phyloP scores from a whole-genome alignment of 2,329 filamentous ascomycete species.

The Rhinocladiella mackenziei region DNA sequence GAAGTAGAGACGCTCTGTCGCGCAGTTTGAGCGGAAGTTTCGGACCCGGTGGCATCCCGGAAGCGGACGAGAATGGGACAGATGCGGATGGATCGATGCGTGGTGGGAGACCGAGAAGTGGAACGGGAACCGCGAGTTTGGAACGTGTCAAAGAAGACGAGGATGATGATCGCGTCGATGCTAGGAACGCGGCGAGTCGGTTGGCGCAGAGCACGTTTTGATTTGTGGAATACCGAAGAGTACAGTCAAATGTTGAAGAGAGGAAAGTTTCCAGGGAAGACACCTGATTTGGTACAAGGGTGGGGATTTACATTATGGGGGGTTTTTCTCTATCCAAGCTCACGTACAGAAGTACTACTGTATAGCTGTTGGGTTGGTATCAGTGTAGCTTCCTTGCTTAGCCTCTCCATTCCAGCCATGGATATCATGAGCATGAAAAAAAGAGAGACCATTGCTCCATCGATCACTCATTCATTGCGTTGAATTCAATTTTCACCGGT shows the following conservation, averaged over 20 bases:
- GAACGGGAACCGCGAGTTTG: constrained; percentile 46
- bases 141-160: constrained; percentile 67
- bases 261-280: background rate
- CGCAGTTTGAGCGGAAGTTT: constrained; percentile 65
- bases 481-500: background rate
- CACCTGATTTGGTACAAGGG: background rate
- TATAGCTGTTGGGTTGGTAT: constrained; percentile 6
- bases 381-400: background rate
- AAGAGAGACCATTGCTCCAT: background rate
- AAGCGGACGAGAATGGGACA: constrained; percentile 54
- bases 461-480: background rate
- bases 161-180: constrained; percentile 90
- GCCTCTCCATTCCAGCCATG: background rate
- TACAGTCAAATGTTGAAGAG: background rate
- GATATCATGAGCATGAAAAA: background rate
- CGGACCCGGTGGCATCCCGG: constrained; percentile 60
- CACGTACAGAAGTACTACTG: constrained; percentile 1
- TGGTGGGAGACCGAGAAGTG: constrained; percentile 36
- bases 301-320: constrained; percentile 1
- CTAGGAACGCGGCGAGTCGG: constrained; percentile 88
- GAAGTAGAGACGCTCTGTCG: constrained; percentile 72
- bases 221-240: too few species aligned
- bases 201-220: constrained; percentile 94
- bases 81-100: constrained; percentile 54
- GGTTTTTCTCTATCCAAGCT: constrained; percentile 9